Percentiles rank a stretch among this genome's conserved stretches.
phyloP scores from a whole-genome alignment of 768 basidiomycete genomes.

The Mrakia blollopis region DNA sequence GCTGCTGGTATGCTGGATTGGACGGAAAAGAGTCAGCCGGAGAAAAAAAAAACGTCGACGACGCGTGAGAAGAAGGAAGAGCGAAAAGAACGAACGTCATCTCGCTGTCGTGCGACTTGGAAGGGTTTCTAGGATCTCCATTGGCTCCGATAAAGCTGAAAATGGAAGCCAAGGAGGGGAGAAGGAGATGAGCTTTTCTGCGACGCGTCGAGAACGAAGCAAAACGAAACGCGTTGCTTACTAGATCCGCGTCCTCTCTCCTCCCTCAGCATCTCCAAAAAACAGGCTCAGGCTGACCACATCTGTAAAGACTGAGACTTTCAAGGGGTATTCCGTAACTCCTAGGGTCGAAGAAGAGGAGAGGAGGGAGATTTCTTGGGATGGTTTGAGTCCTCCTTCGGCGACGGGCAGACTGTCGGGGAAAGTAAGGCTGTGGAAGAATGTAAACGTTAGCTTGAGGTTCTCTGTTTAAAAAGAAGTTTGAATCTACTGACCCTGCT shows the following conservation, averaged over 20 bases:
- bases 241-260: slow-evolving; percentile 30
- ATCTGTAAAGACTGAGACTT: slow-evolving; percentile 28
- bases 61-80: neutral
- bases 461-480: neutral
- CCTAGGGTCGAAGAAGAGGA: slow-evolving; percentile 5
- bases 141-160: slow-evolving; percentile 30
- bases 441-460: neutral
- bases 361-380: slow-evolving; percentile 30
- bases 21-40: neutral
- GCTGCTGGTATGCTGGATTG: slow-evolving; percentile 10
- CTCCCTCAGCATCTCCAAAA: slow-evolving; percentile 26
- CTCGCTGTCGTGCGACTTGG: slow-evolving; percentile 30
- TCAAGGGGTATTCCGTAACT: slow-evolving; percentile 32
- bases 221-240: neutral
- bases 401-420: slow-evolving; percentile 4
- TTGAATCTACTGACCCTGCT: slow-evolving; percentile 11
- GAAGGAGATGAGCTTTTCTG: too few species aligned
- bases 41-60: neutral
- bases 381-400: slow-evolving; percentile 24
- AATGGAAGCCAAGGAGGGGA: neutral
- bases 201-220: neutral
- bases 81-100: slow-evolving; percentile 11
- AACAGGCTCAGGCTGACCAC: slow-evolving; percentile 28
- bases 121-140: slow-evolving; percentile 31
- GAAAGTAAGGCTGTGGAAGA: slow-evolving; percentile 11